phyloP scores from a whole-genome alignment of 169 alveolate genomes.

The Nephromyces sp. region DNA sequence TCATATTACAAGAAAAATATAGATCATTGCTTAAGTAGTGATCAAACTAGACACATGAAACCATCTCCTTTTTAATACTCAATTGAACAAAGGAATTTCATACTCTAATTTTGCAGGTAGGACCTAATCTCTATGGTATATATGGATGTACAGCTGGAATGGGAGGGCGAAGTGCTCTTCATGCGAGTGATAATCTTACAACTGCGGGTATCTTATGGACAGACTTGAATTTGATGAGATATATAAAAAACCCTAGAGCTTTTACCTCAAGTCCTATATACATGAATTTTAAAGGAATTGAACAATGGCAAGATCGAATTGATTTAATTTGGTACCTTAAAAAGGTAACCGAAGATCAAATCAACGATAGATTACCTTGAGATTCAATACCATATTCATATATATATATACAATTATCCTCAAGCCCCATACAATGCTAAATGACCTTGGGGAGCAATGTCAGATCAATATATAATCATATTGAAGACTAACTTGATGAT shows the following conservation, averaged over 20 bases:
- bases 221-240: conserved; percentile 18
- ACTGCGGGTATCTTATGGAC: conserved; percentile 20
- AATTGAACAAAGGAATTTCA: not conserved
- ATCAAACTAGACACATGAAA: not conserved
- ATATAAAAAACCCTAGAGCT: conserved; percentile 22
- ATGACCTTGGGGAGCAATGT: no score
- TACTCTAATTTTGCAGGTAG: conserved; percentile 12
- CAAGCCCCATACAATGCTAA: no score
- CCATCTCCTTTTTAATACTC: not conserved
- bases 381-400: no score
- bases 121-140: conserved; percentile 18
- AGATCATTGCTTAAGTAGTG: not conserved
- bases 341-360: conserved; percentile 5
- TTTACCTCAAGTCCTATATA: conserved; percentile 6
- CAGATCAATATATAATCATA: no score
- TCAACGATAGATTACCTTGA: no score
- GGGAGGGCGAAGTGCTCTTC: not conserved
- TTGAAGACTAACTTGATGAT: no score
- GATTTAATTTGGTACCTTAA: conserved; percentile 27
- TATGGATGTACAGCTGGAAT: conserved; percentile 20
- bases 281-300: conserved; percentile 19
- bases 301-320: conserved; percentile 24
- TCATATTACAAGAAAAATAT: not conserved
- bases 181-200: not conserved
- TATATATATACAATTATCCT: no score